Percentiles rank a stretch among this genome's conserved stretches.
Conservation (phyloP, 2,329 filamentous ascomycete genomes). For the Talaromyces pinophilus region DNA sequence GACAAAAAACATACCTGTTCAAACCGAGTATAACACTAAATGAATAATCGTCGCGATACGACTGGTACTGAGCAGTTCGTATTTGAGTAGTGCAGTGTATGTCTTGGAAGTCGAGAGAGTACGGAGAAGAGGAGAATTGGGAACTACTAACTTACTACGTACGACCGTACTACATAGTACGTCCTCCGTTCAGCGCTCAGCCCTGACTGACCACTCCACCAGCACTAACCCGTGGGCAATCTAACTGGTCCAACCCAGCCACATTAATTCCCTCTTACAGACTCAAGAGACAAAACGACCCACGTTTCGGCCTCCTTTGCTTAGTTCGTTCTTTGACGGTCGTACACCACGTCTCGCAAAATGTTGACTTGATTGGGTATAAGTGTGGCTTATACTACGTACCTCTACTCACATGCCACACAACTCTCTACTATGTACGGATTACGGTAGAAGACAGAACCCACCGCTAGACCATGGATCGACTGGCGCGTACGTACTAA, state of each 20-base stretch:
- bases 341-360: background rate
- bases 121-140: background rate
- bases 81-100: background rate
- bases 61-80: background rate
- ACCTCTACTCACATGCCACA: background rate
- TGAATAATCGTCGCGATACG: background rate
- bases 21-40: background rate
- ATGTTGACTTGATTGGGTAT: slow-evolving; percentile 1
- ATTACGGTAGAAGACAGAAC: no score
- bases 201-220: background rate
- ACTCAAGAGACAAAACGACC: background rate
- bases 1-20: background rate
- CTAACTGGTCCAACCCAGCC: background rate
- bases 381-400: background rate
- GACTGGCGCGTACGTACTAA: background rate
- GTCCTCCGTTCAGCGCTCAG: background rate
- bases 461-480: background rate
- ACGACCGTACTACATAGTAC: background rate
- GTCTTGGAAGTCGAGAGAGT: background rate
- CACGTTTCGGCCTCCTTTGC: background rate
- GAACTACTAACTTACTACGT: background rate
- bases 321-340: background rate
- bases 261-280: background rate
- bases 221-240: background rate
- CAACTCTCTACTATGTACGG: no score